These are phyloP conservation scores for Narthecium ossifragum DNA, from an alignment of 106 monocot genomes.

Conservation along the genomic window DNA sequence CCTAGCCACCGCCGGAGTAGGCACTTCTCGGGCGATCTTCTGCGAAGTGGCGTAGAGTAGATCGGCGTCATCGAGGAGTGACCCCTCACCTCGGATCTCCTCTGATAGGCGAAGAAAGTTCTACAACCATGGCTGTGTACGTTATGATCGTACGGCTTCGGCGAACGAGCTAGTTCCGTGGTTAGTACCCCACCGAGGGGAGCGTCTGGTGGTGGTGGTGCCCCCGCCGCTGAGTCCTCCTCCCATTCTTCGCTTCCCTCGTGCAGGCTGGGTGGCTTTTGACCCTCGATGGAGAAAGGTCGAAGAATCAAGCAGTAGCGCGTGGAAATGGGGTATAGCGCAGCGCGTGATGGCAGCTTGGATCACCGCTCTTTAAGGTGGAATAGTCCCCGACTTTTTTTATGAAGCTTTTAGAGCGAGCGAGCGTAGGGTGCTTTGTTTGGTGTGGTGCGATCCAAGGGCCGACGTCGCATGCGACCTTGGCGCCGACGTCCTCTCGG, in stretches of 20 bases:
- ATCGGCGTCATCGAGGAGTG: neutral
- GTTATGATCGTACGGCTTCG: slow-evolving; percentile 32
- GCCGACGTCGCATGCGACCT: no score
- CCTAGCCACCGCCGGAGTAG: neutral
- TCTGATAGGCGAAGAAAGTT: slow-evolving; percentile 19
- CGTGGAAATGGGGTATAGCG: no score
- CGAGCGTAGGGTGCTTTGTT: no score
- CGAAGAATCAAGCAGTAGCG: no score
- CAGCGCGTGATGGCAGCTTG: no score
- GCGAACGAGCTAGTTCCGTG: neutral
- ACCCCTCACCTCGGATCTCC: neutral
- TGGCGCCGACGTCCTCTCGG: no score
- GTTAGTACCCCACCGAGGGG: slow-evolving; percentile 8
- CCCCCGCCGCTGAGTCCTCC: neutral
- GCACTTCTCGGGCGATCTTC: neutral
- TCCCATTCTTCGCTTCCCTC: slow-evolving; percentile 76
- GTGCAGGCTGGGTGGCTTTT: no score
- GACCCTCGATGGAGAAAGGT: no score
- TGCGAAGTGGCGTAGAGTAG: neutral
- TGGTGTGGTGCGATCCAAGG: no score
- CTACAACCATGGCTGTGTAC: slow-evolving; percentile 38
- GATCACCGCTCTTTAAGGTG: no score
- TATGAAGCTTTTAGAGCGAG: no score
- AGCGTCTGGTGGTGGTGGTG: slow-evolving; percentile 7
- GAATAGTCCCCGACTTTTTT: no score